Evolutionary conservation across 2,329 filamentous ascomycete genomes (phyloP), one percentile per base, ranked within the genome.

Genomic region (Fusarium gaditjirri): DNA sequence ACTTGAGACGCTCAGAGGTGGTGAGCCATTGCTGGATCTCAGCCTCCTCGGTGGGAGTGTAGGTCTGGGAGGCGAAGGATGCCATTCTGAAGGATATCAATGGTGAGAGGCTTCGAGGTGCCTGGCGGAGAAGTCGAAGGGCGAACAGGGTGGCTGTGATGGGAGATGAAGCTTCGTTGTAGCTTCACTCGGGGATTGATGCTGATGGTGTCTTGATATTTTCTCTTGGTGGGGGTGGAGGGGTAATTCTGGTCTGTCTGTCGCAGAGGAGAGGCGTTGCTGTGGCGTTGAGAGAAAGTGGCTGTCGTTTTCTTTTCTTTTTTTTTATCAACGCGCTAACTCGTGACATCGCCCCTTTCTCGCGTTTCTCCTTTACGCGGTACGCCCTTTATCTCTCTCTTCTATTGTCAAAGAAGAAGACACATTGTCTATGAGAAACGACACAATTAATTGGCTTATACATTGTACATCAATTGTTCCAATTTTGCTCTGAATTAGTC

Each of bases 21-120:
- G 90, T 91, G 79, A 95, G 88, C 95, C 95, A 98, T 86, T 96
- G 92, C 83, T 92, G 90, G 81, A 97, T 92, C 84, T 97, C 94
- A 23, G 92, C 89, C 84, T 95, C 91, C 84, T 98, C 95, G 73
- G 90, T 88, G 77, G 91, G 86, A 71, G 90, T 90, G 86, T 96
- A 97, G 77, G 89, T 90, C 79, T 89, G 88, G 71, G 88, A 84
- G 72, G 89, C 86, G 84, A 94, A 90, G 78, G 88, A 83, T 58
- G 89, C 85, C 88, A 95, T 93, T 80, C 87, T 89, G 73, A 75
- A 69, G 56, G 64, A 73, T 68, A 61, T 68, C 52, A 77, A 52
- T 36, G 71, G 84, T 80, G 75, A 85, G 78, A 71, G 81, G 79
- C 72, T 78, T 76, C 73, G 71, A 58, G 74, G 67, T 77, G 72